These are phyloP conservation scores for Syncephalastrum racemosum DNA, from an alignment of 371 early-diverging fungal genomes.

Conservation along the genomic window DNA sequence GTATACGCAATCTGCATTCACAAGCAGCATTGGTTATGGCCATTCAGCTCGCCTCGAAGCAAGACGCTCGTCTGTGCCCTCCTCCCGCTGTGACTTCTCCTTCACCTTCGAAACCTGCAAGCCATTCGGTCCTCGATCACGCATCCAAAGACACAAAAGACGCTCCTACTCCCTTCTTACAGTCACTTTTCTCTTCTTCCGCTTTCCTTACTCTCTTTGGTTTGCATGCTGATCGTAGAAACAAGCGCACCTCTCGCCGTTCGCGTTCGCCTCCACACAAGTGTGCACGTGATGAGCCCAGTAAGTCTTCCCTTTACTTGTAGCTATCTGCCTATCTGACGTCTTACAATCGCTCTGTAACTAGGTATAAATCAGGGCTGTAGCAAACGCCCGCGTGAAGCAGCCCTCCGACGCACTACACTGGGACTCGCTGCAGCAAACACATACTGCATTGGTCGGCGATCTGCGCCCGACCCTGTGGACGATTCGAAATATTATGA, in stretches of 20 bases:
- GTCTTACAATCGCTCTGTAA: no score
- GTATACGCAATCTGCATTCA: constrained; percentile 39
- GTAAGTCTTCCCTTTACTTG: no score
- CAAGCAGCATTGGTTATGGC: constrained; percentile 51
- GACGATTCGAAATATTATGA: constrained; percentile 22
- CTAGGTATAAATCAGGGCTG: no score
- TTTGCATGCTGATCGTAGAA: constrained; percentile 5
- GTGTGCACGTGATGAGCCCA: no score
- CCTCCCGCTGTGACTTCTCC: constrained; percentile 4
- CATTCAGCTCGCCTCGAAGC: constrained; percentile 44
- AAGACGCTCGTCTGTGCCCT: constrained; percentile 28
- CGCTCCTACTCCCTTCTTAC: constrained; percentile 31
- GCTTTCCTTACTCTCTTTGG: constrained; percentile 16
- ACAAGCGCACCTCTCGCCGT: no score
- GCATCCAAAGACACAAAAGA: not conserved
- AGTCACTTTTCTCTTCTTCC: constrained; percentile 30
- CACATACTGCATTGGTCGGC: no score
- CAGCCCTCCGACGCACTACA: no score
- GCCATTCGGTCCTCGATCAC: not conserved
- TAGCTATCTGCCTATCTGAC: no score
- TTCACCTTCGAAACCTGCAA: not conserved
- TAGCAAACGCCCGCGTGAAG: no score
- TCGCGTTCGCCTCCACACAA: no score
- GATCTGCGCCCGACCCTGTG: no score
- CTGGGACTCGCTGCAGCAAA: no score